Conservation (phyloP, 1,284 basidiomycete genomes). For the Phellinidium pouzarii region DNA sequence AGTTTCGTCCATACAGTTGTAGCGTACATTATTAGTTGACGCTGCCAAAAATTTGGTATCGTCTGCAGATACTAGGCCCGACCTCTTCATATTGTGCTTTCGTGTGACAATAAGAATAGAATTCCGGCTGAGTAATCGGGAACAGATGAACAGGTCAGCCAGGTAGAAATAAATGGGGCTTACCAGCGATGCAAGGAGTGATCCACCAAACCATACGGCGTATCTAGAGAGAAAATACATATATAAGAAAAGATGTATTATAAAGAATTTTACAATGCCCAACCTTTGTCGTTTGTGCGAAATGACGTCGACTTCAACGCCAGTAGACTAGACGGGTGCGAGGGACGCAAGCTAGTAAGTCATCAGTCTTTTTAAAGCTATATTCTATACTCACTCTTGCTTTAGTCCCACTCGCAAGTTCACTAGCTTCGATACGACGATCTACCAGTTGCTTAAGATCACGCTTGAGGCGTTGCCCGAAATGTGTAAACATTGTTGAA, state of each 20-base stretch:
- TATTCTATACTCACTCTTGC: conserved; percentile 47
- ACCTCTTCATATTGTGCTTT: conserved; percentile 98
- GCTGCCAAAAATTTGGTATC: conserved; percentile 93
- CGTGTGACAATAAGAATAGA: conserved; percentile 96
- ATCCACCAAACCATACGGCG: conserved; percentile 98
- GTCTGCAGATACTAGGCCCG: conserved; percentile 90
- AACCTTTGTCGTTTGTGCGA: conserved; percentile 95
- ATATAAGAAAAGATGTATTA: background rate
- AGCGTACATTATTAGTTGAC: conserved; percentile 51
- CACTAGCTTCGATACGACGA: conserved; percentile 77
- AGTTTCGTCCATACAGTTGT: conserved; percentile 9
- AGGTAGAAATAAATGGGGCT: conserved; percentile 29
- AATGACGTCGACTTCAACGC: conserved; percentile 96
- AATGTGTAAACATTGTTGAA: conserved; percentile 98
- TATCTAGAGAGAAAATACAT: conserved; percentile 42
- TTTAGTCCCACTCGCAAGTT: conserved; percentile 67
- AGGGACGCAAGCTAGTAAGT: conserved; percentile 16
- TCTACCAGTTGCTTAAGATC: conserved; percentile 95
- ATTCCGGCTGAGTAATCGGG: conserved; percentile 68
- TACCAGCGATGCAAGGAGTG: conserved; percentile 85
- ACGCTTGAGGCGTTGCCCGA: conserved; percentile 91
- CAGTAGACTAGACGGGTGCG: conserved; percentile 63
- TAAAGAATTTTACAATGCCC: conserved; percentile 17
- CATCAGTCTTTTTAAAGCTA: conserved; percentile 21
- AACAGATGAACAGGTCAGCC: background rate